Conservation (phyloP, 108 stramenopile species). For the Aurantiochytrium sp. region DNA sequence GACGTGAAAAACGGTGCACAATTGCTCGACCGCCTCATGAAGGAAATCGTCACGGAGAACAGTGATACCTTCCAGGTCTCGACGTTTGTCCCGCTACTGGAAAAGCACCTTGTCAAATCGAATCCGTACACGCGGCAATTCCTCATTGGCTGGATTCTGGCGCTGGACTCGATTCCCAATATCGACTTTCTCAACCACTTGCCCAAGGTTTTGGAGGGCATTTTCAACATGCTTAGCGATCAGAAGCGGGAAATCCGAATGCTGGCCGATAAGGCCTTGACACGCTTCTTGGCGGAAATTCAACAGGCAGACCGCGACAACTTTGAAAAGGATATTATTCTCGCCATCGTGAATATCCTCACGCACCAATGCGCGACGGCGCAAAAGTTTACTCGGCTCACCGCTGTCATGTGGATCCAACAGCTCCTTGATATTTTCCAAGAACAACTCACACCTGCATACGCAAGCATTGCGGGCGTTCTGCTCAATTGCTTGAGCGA, state of each 20-base stretch:
- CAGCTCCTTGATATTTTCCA: slow-evolving; percentile 87
- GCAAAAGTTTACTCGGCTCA: slow-evolving; percentile 80
- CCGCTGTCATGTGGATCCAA: slow-evolving; percentile 86
- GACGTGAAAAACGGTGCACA: slow-evolving; percentile 97
- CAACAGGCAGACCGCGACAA: slow-evolving; percentile 40
- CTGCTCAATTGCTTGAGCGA: slow-evolving; percentile 85
- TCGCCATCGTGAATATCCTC: slow-evolving; percentile 87
- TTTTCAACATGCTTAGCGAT: slow-evolving; percentile 95
- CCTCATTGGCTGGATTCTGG: slow-evolving; percentile 91
- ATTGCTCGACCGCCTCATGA: slow-evolving; percentile 80
- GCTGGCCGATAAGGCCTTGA: slow-evolving; percentile 72
- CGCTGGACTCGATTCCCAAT: slow-evolving; percentile 89
- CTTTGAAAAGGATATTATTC: slow-evolving; percentile 59
- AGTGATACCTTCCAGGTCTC: slow-evolving; percentile 80
- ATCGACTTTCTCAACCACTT: slow-evolving; percentile 89
- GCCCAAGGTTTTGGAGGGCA: slow-evolving; percentile 87
- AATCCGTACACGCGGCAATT: slow-evolving; percentile 94
- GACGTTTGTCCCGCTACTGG: slow-evolving; percentile 84
- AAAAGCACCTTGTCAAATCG: slow-evolving; percentile 83
- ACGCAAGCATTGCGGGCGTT: slow-evolving; percentile 79
- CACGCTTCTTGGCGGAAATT: slow-evolving; percentile 80
- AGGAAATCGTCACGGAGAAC: slow-evolving; percentile 91
- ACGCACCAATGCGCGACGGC: slow-evolving; percentile 84
- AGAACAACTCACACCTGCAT: slow-evolving; percentile 72
- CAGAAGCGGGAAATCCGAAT: slow-evolving; percentile 86